Conservation (phyloP, 192 early-diverging fungal genomes). For the Dissophora ornata region DNA sequence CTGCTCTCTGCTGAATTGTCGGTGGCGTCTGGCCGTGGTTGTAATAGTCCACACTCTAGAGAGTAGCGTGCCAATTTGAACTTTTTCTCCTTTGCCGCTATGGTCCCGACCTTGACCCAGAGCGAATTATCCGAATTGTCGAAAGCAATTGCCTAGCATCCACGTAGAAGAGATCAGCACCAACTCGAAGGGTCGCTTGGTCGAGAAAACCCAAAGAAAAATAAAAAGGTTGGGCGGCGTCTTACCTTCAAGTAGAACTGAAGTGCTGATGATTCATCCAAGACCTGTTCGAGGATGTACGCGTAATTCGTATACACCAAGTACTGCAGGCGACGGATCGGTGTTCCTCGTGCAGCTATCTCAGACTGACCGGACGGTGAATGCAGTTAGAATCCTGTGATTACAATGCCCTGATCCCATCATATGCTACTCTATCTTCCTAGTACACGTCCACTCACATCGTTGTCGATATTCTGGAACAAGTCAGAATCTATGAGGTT, state of each 20-base stretch:
- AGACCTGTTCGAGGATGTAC: conserved; percentile 53
- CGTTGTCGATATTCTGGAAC: conserved; percentile 49
- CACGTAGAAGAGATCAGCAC: not conserved
- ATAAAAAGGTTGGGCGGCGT: too few relatives aligned
- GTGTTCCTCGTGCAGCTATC: conserved; percentile 40
- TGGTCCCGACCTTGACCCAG: conserved; percentile 40
- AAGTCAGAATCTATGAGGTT: conserved; percentile 53
- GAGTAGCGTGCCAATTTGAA: conserved; percentile 42
- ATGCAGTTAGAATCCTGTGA: too few relatives aligned
- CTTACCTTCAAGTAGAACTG: conserved; percentile 61
- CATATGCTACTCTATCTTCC: too few relatives aligned
- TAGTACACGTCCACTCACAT: conserved; percentile 20
- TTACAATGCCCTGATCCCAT: not conserved
- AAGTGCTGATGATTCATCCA: conserved; percentile 47
- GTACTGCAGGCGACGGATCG: conserved; percentile 58
- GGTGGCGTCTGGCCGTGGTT: not conserved
- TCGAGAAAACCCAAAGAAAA: not conserved
- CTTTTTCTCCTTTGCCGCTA: conserved; percentile 40
- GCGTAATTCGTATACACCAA: conserved; percentile 66
- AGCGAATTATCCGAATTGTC: conserved; percentile 43
- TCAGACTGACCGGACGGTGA: conserved; percentile 32
- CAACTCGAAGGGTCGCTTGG: too few relatives aligned
- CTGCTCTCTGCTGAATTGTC: not conserved
- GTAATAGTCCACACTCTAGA: conserved; percentile 30
- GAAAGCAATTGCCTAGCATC: conserved; percentile 36